Evolutionary conservation across 495 filamentous ascomycete species (phyloP), one percentile per base, ranked within the genome.

Genomic region (Podospora tetraspora): DNA sequence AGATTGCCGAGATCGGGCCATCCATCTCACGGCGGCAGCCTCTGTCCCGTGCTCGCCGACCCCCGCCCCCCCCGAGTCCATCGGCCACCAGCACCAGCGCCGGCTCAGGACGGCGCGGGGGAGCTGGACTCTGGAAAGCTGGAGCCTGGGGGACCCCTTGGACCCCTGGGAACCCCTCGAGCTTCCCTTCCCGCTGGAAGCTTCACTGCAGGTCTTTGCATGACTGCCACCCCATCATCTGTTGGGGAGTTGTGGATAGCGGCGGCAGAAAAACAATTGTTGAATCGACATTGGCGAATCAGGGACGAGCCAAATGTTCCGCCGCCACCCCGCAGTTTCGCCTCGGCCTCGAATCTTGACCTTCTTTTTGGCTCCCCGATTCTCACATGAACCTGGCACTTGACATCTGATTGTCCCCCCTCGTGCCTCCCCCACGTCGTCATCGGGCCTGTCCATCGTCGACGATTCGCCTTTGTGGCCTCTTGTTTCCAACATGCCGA

Each of bases 241-340:
- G 62, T 64, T 64, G 62, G 62, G 62, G 62, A 64, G n/a, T 30
- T 52, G 62, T 64, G 62, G 62, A 64, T 27, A 64, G 37, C 21
- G 25, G 23, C 32, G 21, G 30, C 37, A 52, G 21, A 52, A 19
- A 22, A 22, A 23, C 65, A 66, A 61, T 66, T 64, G 62, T 64
- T 64, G 62, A 64, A 64, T 56, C 61, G 22, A 32, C 23, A 56
- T 64, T 52, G 57, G 30, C 58, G 29, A 66, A 66, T 66, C 21
- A 61, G 56, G 23, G 11, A n/a, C 11, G 27, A 21, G 65, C n/a
- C 19, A 43, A 61, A 19, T 52, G 30, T 34, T 57, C 57, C 34
- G 58, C 58, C 13, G 56, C 30, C 43, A 63, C 63, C 37, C 52
- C 63, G 9, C 63, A 57, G 19, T 25, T 23, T 16, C 43, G 43